Evolutionary conservation across 225 moss, liverwort and hornwort species (phyloP).

Genomic region (Ulota crispa): DNA sequence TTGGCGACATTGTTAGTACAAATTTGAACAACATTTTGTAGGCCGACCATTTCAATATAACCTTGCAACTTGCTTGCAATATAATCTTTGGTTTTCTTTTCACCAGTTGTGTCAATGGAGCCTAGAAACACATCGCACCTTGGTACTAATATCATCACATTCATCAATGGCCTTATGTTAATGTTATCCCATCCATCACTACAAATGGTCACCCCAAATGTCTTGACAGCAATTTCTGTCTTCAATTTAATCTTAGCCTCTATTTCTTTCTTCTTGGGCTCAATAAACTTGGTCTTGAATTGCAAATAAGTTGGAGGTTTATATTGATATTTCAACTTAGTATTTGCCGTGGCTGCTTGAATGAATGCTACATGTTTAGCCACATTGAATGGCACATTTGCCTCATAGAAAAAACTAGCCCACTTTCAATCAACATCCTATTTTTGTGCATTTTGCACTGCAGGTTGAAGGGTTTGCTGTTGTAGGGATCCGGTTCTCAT

Average conservation of each 20-base stretch:
- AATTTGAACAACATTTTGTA: too few species aligned
- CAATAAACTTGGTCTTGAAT: neutral
- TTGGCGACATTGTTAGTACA: too few species aligned
- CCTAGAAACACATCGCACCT: neutral
- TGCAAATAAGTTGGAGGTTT: neutral
- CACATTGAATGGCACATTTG: neutral
- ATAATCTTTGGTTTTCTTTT: neutral
- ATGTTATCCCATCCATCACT: neutral
- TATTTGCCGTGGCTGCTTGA: fast-evolving
- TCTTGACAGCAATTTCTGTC: neutral
- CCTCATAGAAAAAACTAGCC: neutral
- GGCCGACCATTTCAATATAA: too few species aligned
- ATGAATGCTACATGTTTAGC: neutral
- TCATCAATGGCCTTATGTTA: neutral
- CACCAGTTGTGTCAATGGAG: neutral
- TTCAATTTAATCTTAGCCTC: neutral
- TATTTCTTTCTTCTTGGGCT: neutral
- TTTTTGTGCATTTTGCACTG: neutral
- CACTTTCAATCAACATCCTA: neutral
- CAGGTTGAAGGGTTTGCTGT: too few species aligned
- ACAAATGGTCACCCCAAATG: neutral
- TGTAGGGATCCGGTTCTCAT: too few species aligned
- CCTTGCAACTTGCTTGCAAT: too few species aligned
- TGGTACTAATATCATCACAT: neutral
- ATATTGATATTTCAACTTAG: fast-evolving